Evolutionary conservation across 352 stramenopile species (phyloP).

Genomic region (Thalassiosira hispida): DNA sequence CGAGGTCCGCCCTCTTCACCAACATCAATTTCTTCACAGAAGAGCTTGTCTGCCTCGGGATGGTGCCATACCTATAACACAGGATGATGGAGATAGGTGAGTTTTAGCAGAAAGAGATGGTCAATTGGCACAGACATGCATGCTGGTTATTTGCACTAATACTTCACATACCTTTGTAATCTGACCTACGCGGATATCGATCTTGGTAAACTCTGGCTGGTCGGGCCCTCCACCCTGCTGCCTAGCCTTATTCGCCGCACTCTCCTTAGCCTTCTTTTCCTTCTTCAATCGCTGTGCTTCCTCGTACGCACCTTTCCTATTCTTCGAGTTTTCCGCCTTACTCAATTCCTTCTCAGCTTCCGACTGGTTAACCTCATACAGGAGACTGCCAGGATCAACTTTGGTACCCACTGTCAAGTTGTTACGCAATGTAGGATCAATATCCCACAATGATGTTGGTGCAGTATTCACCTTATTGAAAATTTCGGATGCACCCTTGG

Average conservation of each 20-base stretch:
- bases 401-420: conserved; percentile 90
- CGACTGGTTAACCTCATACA: conserved; percentile 89
- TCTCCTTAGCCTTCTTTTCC: conserved; percentile 80
- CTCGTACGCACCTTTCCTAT: conserved; percentile 78
- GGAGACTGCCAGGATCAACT: conserved; percentile 92
- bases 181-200: conserved; percentile 88
- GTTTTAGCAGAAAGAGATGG: no score
- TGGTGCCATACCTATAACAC: conserved; percentile 87
- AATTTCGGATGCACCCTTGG: conserved; percentile 89
- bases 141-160: background rate
- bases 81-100: background rate
- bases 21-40: conserved; percentile 99
- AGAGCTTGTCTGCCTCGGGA: conserved; percentile 92
- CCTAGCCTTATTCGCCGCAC: conserved; percentile 64
- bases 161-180: conserved; percentile 81
- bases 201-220: conserved; percentile 88
- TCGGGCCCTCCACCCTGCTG: conserved; percentile 51
- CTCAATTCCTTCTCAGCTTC: conserved; percentile 76
- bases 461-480: conserved; percentile 94
- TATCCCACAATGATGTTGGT: conserved; percentile 66
- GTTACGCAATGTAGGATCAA: conserved; percentile 78
- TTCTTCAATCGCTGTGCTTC: conserved; percentile 80
- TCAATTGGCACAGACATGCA: no score
- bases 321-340: conserved; percentile 57
- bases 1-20: conserved; percentile 88